phyloP scores from a whole-genome alignment of 495 filamentous ascomycete species.

The Aspergillus incahuasiensis region DNA sequence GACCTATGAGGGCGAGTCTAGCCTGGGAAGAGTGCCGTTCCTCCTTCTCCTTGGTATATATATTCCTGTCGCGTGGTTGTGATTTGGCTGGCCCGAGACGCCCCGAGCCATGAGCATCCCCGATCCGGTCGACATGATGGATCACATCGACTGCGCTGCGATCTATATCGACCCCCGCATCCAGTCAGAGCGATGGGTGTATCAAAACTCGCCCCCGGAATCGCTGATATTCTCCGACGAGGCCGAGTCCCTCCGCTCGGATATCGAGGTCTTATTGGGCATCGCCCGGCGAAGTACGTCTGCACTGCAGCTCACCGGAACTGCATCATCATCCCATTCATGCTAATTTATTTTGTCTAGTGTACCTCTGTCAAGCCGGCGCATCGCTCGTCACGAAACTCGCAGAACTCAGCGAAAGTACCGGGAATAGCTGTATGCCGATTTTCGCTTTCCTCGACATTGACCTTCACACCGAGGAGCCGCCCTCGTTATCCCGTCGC shows the following conservation, averaged over 20 bases:
- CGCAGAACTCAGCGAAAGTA: slow-evolving; percentile 59
- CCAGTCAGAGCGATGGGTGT: slow-evolving; percentile 56
- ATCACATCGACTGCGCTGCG: slow-evolving; percentile 67
- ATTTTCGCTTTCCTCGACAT: slow-evolving; percentile 75
- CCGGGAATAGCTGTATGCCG: slow-evolving; percentile 60
- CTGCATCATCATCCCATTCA: background rate
- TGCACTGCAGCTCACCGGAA: background rate
- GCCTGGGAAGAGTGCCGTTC: slow-evolving; percentile 10
- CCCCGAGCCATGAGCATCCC: slow-evolving; percentile 17
- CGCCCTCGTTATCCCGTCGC: slow-evolving; percentile 28
- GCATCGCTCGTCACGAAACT: slow-evolving; percentile 66
- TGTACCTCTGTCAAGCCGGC: slow-evolving; percentile 68
- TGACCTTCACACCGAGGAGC: slow-evolving; percentile 32
- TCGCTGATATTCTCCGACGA: slow-evolving; percentile 38
- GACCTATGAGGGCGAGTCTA: slow-evolving; percentile 20
- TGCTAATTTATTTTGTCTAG: slow-evolving; percentile 36
- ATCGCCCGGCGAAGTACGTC: slow-evolving; percentile 52
- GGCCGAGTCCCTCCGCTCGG: slow-evolving; percentile 44
- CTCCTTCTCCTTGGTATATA: slow-evolving; percentile 6
- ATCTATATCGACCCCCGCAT: slow-evolving; percentile 80
- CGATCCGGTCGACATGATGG: slow-evolving; percentile 47
- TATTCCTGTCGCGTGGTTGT: slow-evolving; percentile 9
- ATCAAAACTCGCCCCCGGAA: slow-evolving; percentile 30
- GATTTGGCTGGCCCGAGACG: slow-evolving; percentile 14
- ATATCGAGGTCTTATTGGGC: slow-evolving; percentile 46